Conservation (phyloP, 2,329 filamentous ascomycete species). For the Neurospora sp. region DNA sequence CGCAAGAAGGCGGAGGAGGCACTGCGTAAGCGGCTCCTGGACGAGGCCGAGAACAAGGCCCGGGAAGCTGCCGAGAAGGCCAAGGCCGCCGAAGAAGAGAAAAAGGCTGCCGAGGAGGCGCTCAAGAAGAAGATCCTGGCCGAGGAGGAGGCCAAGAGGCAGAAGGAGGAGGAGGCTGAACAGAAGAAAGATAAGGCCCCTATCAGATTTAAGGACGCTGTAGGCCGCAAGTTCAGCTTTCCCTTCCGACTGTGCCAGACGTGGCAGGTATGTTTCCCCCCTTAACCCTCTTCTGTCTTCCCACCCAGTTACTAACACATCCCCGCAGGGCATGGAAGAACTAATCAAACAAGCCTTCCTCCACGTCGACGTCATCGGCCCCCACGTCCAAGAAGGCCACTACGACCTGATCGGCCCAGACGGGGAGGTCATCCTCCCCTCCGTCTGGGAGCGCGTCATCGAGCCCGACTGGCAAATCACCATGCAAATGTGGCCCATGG, state of each 20-base stretch:
- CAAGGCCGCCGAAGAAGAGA: conserved; percentile 39
- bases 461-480: conserved; percentile 62
- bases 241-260: conserved; percentile 77
- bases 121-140: conserved; percentile 36
- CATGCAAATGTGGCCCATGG: conserved; percentile 51
- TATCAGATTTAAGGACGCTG: conserved; percentile 84
- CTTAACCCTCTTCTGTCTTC: neutral
- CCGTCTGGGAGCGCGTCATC: conserved; percentile 72
- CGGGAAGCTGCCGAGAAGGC: conserved; percentile 26
- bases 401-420: conserved; percentile 73
- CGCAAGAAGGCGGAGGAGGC: conserved; percentile 31
- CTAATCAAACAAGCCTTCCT: conserved; percentile 77
- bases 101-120: conserved; percentile 46
- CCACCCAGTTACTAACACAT: conserved; percentile 15
- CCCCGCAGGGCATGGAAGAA: conserved; percentile 66
- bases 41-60: conserved; percentile 13
- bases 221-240: conserved; percentile 86
- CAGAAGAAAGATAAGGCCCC: conserved; percentile 55
- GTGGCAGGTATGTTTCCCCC: conserved; percentile 57
- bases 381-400: conserved; percentile 66
- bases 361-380: conserved; percentile 66
- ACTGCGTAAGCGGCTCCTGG: conserved; percentile 21
- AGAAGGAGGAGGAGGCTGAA: conserved; percentile 32
- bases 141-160: conserved; percentile 31
- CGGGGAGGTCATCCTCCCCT: conserved; percentile 71